phyloP scores from a whole-genome alignment of 805 yeast species.

The Kodamaea neixiangensis region DNA sequence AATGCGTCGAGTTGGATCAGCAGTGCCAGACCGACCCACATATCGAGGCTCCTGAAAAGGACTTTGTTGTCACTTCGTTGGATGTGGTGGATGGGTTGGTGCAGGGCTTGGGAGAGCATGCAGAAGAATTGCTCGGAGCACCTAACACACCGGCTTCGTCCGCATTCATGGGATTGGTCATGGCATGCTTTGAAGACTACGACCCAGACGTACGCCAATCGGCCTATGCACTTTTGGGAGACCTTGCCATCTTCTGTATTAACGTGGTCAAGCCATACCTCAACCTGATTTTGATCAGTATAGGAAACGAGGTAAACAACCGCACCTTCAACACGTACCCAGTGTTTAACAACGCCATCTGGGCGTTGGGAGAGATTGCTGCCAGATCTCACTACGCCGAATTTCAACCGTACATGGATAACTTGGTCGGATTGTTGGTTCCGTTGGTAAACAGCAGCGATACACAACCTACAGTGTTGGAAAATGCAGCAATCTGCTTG shows the following conservation, averaged over 20 bases:
- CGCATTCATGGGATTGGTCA: constrained; percentile 59
- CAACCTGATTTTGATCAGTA: constrained; percentile 58
- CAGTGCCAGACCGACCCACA: constrained; percentile 65
- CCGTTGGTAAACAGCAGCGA: constrained; percentile 58
- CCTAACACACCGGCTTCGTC: constrained; percentile 17
- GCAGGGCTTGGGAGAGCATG: constrained; percentile 77
- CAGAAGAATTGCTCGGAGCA: constrained; percentile 54
- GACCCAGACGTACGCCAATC: constrained; percentile 90
- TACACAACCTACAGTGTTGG: constrained; percentile 65
- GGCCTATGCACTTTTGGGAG: constrained; percentile 88
- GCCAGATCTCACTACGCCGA: constrained; percentile 52
- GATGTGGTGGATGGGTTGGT: constrained; percentile 91
- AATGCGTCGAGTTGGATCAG: constrained; percentile 67
- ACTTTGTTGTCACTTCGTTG: constrained; percentile 82
- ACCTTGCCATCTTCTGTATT: constrained; percentile 66
- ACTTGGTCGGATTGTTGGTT: constrained; percentile 56
- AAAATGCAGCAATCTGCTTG: constrained; percentile 85
- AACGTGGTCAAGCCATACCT: constrained; percentile 47
- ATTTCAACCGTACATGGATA: constrained; percentile 53
- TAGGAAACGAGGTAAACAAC: constrained; percentile 66
- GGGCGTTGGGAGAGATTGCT: constrained; percentile 90
- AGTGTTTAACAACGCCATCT: constrained; percentile 84
- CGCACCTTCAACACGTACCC: constrained; percentile 53
- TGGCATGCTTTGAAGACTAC: constrained; percentile 72
- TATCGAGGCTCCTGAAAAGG: constrained; percentile 80